Evolutionary conservation across 106 monocot species (phyloP), one percentile per base, ranked within the genome.

Genomic region (Agapanthus africanus): DNA sequence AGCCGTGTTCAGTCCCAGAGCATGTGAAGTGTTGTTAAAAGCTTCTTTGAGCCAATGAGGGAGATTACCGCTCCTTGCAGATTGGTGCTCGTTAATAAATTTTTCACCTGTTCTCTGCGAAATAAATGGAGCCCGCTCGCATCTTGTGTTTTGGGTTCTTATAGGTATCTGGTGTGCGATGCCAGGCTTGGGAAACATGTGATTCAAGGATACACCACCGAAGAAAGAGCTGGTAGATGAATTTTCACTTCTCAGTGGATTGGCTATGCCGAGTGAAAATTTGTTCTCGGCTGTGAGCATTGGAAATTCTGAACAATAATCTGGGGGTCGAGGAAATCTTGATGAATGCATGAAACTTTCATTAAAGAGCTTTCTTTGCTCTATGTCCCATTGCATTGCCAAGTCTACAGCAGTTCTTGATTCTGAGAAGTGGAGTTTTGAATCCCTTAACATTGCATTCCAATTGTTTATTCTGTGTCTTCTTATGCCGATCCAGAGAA

Each of bases 401-500:
- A 95, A 72, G 72, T 95, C 95, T 23, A 81, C 80, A 14, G 74
- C 54, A 60, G 59, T 54, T 64, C 88, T 95, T 44, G 69, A 75
- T 41, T 69, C 73, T 16, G 52, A 75, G 60, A 95, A 95, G 16
- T 52, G 60, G 21, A 95, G 68, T 26, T 59, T 79, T 36, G 78
- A 85, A 54, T 95, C 95, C 51, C 78, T 70, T 69, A 95, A 75
- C 70, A 95, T 81, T 13, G 79, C 72, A 68, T 78, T 46, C 95
- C 95, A 95, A 38, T 95, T 95, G 46, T 77, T 76, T 49, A 75
- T 22, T 35, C 95, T 91, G 64, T 95, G 83, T 59, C 95, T 88
- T 75, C 95, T 82, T 44, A 95, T 90, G 7, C 95, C 95, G 66
- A 95, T 91, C 95, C 95, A 95, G 38, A 95, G 88, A 69, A 72